Conservation (phyloP, 179 eudicot species). For the Kewa caespitosa region DNA sequence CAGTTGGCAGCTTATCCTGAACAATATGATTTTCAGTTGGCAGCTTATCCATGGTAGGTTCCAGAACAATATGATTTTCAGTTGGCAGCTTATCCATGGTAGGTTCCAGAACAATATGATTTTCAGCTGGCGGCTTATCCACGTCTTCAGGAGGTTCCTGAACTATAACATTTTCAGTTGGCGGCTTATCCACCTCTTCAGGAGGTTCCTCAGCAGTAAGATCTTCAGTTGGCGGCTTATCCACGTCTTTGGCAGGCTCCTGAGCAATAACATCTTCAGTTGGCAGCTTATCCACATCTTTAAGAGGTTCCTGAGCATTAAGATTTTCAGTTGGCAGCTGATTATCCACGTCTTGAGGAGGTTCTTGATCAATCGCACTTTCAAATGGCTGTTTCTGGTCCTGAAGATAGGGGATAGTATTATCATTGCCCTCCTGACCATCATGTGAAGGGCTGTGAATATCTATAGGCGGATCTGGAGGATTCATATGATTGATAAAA, state of each 20-base stretch:
- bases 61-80: not conserved
- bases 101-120: conserved; percentile 14
- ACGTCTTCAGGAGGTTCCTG: conserved; percentile 17
- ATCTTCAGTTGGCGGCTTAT: not conserved
- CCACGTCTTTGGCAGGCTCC: conserved; percentile 21
- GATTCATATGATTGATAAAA: conserved; percentile 69
- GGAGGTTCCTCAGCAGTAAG: conserved; percentile 26
- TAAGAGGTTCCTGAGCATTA: conserved; percentile 22
- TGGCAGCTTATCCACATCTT: conserved; percentile 32
- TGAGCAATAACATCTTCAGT: conserved; percentile 13
- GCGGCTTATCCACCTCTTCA: conserved; percentile 38
- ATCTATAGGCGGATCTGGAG: conserved; percentile 41
- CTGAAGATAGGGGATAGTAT: conserved; percentile 39
- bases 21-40: not conserved
- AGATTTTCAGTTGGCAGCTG: not conserved
- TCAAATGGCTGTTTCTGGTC: conserved; percentile 43
- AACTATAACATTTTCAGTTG: conserved; percentile 10
- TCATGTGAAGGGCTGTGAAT: conserved; percentile 29
- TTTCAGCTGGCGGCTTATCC: conserved; percentile 10
- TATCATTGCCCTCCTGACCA: conserved; percentile 38
- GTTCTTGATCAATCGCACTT: not conserved
- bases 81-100: conserved; percentile 42
- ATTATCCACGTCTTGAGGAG: conserved; percentile 20
- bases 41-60: conserved; percentile 17
- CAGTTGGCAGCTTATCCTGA: conserved; percentile 24